A percentile compares a stretch with the other conserved stretches of the same genome.
Conservation (phyloP, 352 stramenopile genomes). For the Globisporangium recalcitrans region DNA sequence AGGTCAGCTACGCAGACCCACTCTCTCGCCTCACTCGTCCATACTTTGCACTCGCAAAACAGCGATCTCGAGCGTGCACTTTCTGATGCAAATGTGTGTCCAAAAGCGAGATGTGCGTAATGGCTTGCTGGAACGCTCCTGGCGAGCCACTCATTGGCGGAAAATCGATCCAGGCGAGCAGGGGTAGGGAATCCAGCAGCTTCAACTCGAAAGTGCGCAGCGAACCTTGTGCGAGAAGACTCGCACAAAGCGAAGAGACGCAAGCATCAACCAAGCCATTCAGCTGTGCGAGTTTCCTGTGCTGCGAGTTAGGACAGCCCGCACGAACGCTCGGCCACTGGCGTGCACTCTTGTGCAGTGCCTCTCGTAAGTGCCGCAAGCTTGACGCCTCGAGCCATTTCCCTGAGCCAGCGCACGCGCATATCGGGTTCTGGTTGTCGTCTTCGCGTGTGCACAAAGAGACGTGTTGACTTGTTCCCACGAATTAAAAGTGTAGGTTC, state of each 20-base stretch:
- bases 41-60: neutral
- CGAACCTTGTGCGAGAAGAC: neutral
- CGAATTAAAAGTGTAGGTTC: neutral
- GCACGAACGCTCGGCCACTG: too few species aligned
- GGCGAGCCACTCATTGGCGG: neutral
- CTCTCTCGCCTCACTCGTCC: slow-evolving; percentile 4
- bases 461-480: too few species aligned
- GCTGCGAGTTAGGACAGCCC: too few species aligned
- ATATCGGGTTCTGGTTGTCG: too few species aligned
- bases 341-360: too few species aligned
- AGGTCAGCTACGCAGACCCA: neutral
- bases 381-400: too few species aligned
- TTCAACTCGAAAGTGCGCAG: neutral
- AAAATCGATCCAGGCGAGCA: neutral
- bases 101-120: neutral
- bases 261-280: too few species aligned
- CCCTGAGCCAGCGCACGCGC: too few species aligned
- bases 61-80: neutral
- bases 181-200: neutral
- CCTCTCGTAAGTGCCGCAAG: too few species aligned
- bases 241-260: neutral
- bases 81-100: slow-evolving; percentile 3
- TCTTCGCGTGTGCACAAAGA: too few species aligned
- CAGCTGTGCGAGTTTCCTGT: too few species aligned
- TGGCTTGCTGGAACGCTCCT: slow-evolving; percentile 1